A percentile compares a stretch with the other conserved stretches of the same genome.
Evolutionary conservation across 768 basidiomycete species (phyloP).

Genomic region (Dentipellis sp.): DNA sequence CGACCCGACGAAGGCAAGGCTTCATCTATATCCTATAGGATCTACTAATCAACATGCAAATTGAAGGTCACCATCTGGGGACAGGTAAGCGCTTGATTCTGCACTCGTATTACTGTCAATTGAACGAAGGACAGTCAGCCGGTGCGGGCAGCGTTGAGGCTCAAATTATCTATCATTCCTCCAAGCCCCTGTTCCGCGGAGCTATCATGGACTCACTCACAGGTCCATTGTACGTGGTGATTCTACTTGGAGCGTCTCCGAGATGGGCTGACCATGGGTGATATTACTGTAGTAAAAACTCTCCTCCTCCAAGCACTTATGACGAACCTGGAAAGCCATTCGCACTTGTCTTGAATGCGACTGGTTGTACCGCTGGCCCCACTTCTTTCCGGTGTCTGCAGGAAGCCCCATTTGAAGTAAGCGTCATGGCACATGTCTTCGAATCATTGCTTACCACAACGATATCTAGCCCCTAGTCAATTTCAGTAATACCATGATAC

Average conservation of each 20-base stretch:
- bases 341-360: constrained; percentile 32
- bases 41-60: too few species aligned
- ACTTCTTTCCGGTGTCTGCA: constrained; percentile 36
- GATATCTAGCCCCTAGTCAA: constrained; percentile 32
- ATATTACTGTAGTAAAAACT: constrained; percentile 40
- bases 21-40: background rate
- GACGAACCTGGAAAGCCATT: constrained; percentile 46
- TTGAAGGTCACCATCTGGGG: constrained; percentile 44
- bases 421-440: background rate
- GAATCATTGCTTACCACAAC: background rate
- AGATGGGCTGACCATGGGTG: background rate
- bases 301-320: constrained; percentile 36
- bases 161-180: constrained; percentile 30
- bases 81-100: constrained; percentile 22
- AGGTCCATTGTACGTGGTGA: constrained; percentile 34
- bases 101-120: background rate
- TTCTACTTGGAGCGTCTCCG: background rate
- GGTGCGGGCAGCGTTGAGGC: constrained; percentile 40
- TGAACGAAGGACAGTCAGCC: constrained; percentile 27
- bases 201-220: constrained; percentile 41
- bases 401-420: constrained; percentile 34
- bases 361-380: constrained; percentile 34
- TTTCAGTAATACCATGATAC: constrained; percentile 39
- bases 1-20: constrained; percentile 37
- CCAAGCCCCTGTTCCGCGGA: constrained; percentile 33